Evolutionary conservation across 2,329 filamentous ascomycete genomes (phyloP), one percentile per base, ranked within the genome.

Genomic region (Cyclaneusma minus): DNA sequence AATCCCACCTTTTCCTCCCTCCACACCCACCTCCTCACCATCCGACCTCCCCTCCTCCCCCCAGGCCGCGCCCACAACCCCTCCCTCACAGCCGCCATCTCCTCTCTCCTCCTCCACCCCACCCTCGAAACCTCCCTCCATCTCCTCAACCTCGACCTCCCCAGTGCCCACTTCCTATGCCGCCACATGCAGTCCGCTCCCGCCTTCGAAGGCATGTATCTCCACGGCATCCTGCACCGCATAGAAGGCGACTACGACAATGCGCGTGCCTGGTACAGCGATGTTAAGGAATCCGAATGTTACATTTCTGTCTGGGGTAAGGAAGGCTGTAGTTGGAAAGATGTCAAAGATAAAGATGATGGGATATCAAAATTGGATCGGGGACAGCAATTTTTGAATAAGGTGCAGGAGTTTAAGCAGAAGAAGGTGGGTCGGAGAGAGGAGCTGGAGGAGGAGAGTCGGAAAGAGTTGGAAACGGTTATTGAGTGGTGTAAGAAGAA

Each of bases 191-290:
- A 62, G 40, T 50, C 52, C 6, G 39, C 50, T 9, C 60, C 61
- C 0, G 55, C 56, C 1, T 48, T 49, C 21, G 62, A 64, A 33
- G 56, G 54, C 10, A 66, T 66, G 60, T 53, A 58, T 20, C 45
- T 63, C 2, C 61, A 64, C 33, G 53, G 54, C 4, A 55, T 66
- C 9, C 38, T 67, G 32, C 60, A 64, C 30, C 47, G 59, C 2
- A 48, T 61, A 14, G 62, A 65, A 40, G 60, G 60, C 4, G 60
- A 64, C 29, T 52, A 58, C 27, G 44, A 54, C 13, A 63, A 65
- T 33, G 51, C 58, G 5, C 38, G 55, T 17, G 51, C 53, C 1
- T 65, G 60, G 62, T 56, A 61, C 28, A 35, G 43, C 1, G 54
- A 64, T 38, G 55, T 64, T 3, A 38, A 35, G 9, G 44, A 45